phyloP scores from a whole-genome alignment of 352 stramenopile species.

The Globisporangium paroecandrum region DNA sequence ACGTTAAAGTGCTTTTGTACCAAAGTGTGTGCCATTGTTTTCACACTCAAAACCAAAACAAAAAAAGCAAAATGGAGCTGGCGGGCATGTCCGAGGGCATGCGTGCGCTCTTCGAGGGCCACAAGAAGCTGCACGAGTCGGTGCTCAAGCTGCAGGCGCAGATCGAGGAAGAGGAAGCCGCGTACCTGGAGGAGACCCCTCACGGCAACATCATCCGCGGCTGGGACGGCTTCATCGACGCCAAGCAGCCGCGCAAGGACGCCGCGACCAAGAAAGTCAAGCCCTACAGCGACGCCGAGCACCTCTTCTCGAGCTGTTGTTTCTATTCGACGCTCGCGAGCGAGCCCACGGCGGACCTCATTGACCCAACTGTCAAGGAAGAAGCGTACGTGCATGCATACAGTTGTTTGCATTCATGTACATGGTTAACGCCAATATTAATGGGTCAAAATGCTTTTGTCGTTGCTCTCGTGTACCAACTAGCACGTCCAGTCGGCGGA shows the following conservation, averaged over 20 bases:
- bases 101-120: conserved; percentile 61
- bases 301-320: conserved; percentile 78
- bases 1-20: not conserved
- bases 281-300: conserved; percentile 72
- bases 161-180: conserved; percentile 75
- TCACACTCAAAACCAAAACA: not conserved
- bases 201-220: conserved; percentile 87
- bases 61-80: conserved; percentile 13
- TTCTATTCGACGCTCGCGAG: conserved; percentile 50
- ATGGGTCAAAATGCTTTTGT: not conserved
- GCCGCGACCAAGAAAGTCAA: conserved; percentile 73
- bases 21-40: too few relatives aligned
- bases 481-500: conserved; percentile 22
- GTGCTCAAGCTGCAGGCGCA: conserved; percentile 65
- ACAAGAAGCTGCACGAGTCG: conserved; percentile 69
- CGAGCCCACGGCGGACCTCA: conserved; percentile 52
- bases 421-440: not conserved
- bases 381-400: conserved; percentile 7
- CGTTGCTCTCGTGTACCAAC: not conserved
- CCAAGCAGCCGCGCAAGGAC: conserved; percentile 76
- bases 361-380: conserved; percentile 30
- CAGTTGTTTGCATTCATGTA: not conserved
- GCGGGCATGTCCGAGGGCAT: conserved; percentile 60
- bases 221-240: conserved; percentile 86
- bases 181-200: conserved; percentile 79